Conservation (phyloP, 192 early-diverging fungal genomes). For the Linnemannia exigua region DNA sequence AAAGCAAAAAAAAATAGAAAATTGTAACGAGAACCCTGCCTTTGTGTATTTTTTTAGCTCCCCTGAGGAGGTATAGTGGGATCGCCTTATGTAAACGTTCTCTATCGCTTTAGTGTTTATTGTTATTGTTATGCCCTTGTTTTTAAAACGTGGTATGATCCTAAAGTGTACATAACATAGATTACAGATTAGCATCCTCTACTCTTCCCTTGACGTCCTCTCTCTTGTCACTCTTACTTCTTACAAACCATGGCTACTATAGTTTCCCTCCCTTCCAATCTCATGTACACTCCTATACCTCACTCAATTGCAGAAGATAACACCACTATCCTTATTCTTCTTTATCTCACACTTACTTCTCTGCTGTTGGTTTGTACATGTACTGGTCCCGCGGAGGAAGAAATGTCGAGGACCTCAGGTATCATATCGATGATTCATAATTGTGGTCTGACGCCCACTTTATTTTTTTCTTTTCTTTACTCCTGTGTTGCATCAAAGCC, state of each 20-base stretch:
- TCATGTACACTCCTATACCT: not conserved
- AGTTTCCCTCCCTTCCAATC: no score
- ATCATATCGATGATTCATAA: not conserved
- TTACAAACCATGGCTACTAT: no score
- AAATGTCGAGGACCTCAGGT: not conserved
- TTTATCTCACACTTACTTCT: not conserved
- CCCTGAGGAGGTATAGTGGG: not conserved
- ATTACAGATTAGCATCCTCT: no score
- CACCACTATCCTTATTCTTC: not conserved
- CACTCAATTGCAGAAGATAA: not conserved
- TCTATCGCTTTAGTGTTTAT: not conserved
- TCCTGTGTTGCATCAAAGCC: not conserved
- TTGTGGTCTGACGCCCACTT: conserved; percentile 1
- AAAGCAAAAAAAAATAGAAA: not conserved
- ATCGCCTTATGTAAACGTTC: conserved; percentile 7
- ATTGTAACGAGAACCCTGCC: conserved; percentile 13
- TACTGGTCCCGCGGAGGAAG: not conserved
- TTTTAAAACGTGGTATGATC: not conserved
- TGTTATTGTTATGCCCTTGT: not conserved
- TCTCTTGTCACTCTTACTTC: no score
- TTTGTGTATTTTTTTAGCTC: not conserved
- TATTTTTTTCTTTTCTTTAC: not conserved
- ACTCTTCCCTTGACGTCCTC: not conserved
- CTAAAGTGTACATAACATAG: not conserved
- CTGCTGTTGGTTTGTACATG: no score